Conservation (phyloP, 306 rosid genomes). For the Vigna trinervia region DNA sequence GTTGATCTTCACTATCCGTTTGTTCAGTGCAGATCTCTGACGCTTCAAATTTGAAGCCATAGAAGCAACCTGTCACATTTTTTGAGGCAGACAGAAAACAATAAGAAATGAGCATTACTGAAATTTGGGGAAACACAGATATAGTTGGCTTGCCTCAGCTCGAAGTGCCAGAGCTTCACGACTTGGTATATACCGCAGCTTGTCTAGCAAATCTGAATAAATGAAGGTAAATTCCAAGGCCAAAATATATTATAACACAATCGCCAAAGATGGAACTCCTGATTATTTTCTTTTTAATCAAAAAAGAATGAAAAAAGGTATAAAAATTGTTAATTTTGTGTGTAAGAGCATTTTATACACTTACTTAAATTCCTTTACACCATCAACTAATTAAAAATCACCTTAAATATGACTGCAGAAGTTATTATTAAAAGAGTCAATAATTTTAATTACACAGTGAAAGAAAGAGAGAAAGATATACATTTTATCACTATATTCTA, state of each 20-base stretch:
- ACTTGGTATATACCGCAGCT: slow-evolving; percentile 76
- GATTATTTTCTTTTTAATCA: background rate
- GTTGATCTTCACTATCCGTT: slow-evolving; percentile 70
- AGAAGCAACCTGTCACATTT: slow-evolving; percentile 71
- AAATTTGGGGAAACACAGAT: slow-evolving; percentile 17
- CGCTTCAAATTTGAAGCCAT: slow-evolving; percentile 63
- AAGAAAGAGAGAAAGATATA: too few species aligned
- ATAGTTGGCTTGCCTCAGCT: slow-evolving; percentile 70
- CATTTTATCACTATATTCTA: background rate
- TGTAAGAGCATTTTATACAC: background rate
- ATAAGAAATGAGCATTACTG: slow-evolving; percentile 17
- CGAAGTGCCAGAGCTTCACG: slow-evolving; percentile 84
- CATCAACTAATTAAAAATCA: too few species aligned
- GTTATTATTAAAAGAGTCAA: background rate
- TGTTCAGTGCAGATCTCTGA: slow-evolving; percentile 64
- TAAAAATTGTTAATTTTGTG: background rate
- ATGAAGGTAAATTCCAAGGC: slow-evolving; percentile 30
- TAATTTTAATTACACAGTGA: background rate
- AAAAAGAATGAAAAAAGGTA: background rate
- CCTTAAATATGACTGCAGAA: background rate
- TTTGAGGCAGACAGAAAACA: slow-evolving; percentile 37
- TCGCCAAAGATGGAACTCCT: slow-evolving; percentile 7
- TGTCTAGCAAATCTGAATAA: slow-evolving; percentile 75
- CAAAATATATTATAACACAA: background rate
- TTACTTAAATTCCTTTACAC: too few species aligned